Evolutionary conservation across 805 yeast genomes (phyloP), one percentile per base, ranked within the genome.

Genomic region (Candida quercuum): DNA sequence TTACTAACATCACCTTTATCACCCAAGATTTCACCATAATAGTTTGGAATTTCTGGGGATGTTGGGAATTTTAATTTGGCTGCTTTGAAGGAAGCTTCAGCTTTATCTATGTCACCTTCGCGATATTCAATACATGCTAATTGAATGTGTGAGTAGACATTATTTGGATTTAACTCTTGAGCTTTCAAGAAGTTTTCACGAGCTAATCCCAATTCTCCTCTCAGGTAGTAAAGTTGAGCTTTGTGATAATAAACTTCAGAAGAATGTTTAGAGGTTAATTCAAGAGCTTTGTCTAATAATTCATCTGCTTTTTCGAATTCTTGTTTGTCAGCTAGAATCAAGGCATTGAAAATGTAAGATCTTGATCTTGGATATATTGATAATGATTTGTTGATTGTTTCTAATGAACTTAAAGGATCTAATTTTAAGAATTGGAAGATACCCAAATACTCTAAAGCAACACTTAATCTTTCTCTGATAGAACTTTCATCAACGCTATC

Each of bases 191-290:
- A 93, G 64, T 85, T 78, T 28, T 60, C 66, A 54, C 78, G 74
- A 26, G 99, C 97, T 46, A 77, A 70, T 27, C 64, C 66, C 54
- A 84, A 76, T 43, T 86, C 85, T 45, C 81, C 81, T 45, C 86
- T 77, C 54, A 93, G 68, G 67, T 89, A 91, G 61, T 74, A 76
- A 58, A 89, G 72, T 74, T 93, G 99, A 50, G 95, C 99, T 60
- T 83, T 79, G 66, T 93, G 99, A 71, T 93, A 93, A 69, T 81
- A 86, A 48, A 83, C 76, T 56, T 93, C 96, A 24, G 93, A 79
- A 7, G 20, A 3, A 54, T 79, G 76, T 18, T 74, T 65, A 35
- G 91, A 77, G 55, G 86, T 81, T 44, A 83, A 56, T 42, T 70
- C 66, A 42, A 78, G 69, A 16, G 97, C 98, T 37, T 70, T 65